Conservation (phyloP, 2,329 filamentous ascomycete species). For the Emydomyces testavorans region DNA sequence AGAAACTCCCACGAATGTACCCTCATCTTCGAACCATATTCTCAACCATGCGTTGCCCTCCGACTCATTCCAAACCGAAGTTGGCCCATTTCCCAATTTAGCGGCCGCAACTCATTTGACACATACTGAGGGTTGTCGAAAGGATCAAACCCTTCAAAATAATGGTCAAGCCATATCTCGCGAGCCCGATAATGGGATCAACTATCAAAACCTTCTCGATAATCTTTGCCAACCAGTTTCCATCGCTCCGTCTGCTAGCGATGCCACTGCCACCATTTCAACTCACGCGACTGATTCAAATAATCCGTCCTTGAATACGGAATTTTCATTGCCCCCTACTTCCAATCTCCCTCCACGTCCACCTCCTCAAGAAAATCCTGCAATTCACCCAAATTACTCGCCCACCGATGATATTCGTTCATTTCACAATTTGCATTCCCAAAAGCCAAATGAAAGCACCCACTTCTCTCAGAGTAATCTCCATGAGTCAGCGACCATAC, state of each 20-base stretch:
- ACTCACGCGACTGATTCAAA: conserved; percentile 23
- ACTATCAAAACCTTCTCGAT: conserved; percentile 40
- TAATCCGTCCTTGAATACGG: conserved; percentile 16
- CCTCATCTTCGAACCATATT: not conserved
- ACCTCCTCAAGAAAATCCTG: conserved; percentile 34
- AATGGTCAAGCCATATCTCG: conserved; percentile 17
- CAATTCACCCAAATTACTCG: conserved; percentile 30
- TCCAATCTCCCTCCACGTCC: conserved; percentile 36
- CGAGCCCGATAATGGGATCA: conserved; percentile 31
- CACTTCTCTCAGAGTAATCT: conserved; percentile 25
- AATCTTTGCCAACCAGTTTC: conserved; percentile 33
- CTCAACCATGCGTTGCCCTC: not conserved
- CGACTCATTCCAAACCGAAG: conserved; percentile 1
- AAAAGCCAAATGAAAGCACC: conserved; percentile 21
- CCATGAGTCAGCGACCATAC: conserved; percentile 18
- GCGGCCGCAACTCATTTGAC: not conserved
- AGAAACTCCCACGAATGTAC: conserved; percentile 1
- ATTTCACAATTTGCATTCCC: conserved; percentile 30
- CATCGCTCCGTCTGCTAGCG: conserved; percentile 20
- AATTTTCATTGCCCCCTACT: conserved; percentile 20
- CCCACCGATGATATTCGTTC: conserved; percentile 30
- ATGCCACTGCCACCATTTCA: conserved; percentile 19
- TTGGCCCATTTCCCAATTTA: not conserved
- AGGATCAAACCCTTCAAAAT: conserved; percentile 19
- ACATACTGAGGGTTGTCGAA: not conserved